Base-by-base conservation (phyloP, 2,329 filamentous ascomycete genomes). In the Didymella keratinophila region DNA sequence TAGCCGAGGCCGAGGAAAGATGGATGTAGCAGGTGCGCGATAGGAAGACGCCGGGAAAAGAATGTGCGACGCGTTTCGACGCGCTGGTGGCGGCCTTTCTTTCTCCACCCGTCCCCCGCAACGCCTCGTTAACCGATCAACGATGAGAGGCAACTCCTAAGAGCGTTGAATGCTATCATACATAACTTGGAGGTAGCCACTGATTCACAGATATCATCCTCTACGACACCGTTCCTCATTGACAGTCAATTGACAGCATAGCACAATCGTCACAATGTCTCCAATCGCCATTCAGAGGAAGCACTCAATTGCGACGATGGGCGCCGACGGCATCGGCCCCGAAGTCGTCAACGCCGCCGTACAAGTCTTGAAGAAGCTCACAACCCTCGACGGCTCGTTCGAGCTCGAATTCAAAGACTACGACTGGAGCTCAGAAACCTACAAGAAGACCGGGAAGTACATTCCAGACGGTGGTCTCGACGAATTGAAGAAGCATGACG, bases 291-390 rank as follows among this genome's bases (percentile, higher is more conserved):
- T 67, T 3, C 60, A 62, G 30, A 67, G 65, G 18, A 69, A 62
- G 23, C 60, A 74, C 46, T 73, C 66, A 48, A 72, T 75, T 48
- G 72, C 71, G 16, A 72, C 70, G 81, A 88, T 91, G 53, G 87
- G 87, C 0, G 89, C 86, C 8, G 88, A 91, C 68, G 88, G 88
- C 52, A 90, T 91, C 60, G 88, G 89, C 1, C 83, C 83, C 1
- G 89, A 91, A 73, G 88, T 91, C 11, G 85, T 89, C 73, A 78
- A 82, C 30, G 86, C 86, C 1, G 87, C 86, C 2, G 84, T 90
- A 9, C 78, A 82, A 41, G 89, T 88, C 0, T 75, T 91, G 49
- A 80, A 86, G 61, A 81, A 81, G 14, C 73, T 89, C 1, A 78
- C 80, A 4, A 70, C 79, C 32, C 78, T 82, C 1, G 76, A 87